These are phyloP conservation scores for Aspergillus nanangensis DNA, from an alignment of 495 filamentous ascomycete species.

Conservation along the genomic window DNA sequence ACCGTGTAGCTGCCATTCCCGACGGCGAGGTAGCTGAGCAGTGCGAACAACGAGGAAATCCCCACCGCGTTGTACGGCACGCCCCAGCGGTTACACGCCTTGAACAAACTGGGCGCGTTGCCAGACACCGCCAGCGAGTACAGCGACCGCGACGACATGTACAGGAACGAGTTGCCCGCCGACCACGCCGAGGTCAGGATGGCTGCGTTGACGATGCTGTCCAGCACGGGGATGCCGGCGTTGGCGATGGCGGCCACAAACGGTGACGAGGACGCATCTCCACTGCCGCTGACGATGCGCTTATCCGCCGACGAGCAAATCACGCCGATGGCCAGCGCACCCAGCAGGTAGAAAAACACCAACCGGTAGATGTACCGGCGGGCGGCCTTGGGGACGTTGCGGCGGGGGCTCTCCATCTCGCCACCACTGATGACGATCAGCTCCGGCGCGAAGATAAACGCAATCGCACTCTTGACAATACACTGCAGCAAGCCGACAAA, in stretches of 20 bases:
- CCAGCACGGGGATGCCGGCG: slow-evolving; percentile 62
- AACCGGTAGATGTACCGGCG: slow-evolving; percentile 84
- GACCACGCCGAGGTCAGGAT: slow-evolving; percentile 68
- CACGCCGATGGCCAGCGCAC: slow-evolving; percentile 54
- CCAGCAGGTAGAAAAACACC: slow-evolving; percentile 71
- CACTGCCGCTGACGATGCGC: slow-evolving; percentile 47
- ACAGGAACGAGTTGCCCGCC: slow-evolving; percentile 74
- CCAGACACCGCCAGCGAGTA: slow-evolving; percentile 52
- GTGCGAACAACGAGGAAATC: slow-evolving; percentile 28
- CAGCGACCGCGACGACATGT: slow-evolving; percentile 69
- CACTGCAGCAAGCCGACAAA: slow-evolving; percentile 40
- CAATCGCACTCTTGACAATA: slow-evolving; percentile 47
- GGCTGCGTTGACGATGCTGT: slow-evolving; percentile 73
- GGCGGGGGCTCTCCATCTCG: slow-evolving; percentile 73
- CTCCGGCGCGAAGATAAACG: slow-evolving; percentile 54
- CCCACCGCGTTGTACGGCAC: slow-evolving; percentile 45
- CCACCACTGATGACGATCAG: slow-evolving; percentile 51
- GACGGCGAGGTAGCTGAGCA: slow-evolving; percentile 34
- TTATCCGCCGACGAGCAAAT: slow-evolving; percentile 48
- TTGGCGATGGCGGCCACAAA: slow-evolving; percentile 58
- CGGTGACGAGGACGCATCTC: slow-evolving; percentile 47
- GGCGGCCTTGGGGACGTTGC: slow-evolving; percentile 72
- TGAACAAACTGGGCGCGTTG: slow-evolving; percentile 45
- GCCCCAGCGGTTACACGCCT: slow-evolving; percentile 42
- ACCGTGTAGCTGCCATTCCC: slow-evolving; percentile 29